Percentiles rank a stretch among this genome's conserved stretches.
Evolutionary conservation across 495 filamentous ascomycete species (phyloP).

Genomic region (Halenospora varia): DNA sequence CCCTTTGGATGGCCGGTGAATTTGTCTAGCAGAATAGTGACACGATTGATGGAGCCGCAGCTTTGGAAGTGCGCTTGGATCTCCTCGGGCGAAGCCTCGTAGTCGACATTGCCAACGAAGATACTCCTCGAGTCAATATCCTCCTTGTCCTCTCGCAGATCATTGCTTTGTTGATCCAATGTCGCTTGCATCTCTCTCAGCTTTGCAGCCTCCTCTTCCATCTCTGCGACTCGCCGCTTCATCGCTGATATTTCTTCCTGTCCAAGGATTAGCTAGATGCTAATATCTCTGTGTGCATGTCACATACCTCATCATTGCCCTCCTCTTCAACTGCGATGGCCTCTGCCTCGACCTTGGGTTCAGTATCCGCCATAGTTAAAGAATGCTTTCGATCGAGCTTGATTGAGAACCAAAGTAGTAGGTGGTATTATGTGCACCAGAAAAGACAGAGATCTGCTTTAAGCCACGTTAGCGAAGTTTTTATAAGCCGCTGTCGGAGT

Average conservation of each 20-base stretch:
- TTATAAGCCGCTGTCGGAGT: not conserved
- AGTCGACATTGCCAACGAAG: slow-evolving; percentile 99
- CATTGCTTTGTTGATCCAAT: slow-evolving; percentile 78
- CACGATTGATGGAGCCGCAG: slow-evolving; percentile 95
- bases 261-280: not conserved
- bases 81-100: slow-evolving; percentile 95
- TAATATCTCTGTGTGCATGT: not conserved
- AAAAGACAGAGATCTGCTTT: not conserved
- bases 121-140: slow-evolving; percentile 94
- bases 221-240: slow-evolving; percentile 97
- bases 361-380: slow-evolving; percentile 21
- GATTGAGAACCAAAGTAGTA: not conserved
- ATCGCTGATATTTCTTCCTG: slow-evolving; percentile 96
- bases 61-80: slow-evolving; percentile 99
- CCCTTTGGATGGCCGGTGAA: slow-evolving; percentile 98
- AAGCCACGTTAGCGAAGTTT: not conserved
- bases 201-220: slow-evolving; percentile 97
- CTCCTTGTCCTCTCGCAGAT: slow-evolving; percentile 86
- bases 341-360: slow-evolving; percentile 21
- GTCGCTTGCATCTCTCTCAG: slow-evolving; percentile 93
- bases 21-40: slow-evolving; percentile 97
- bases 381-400: slow-evolving; percentile 1
- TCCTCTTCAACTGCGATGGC: slow-evolving; percentile 18
- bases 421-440: not conserved
- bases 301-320: slow-evolving; percentile 26